Base-by-base conservation (phyloP, 305 asterid species). In the Plantago coronopus region DNA sequence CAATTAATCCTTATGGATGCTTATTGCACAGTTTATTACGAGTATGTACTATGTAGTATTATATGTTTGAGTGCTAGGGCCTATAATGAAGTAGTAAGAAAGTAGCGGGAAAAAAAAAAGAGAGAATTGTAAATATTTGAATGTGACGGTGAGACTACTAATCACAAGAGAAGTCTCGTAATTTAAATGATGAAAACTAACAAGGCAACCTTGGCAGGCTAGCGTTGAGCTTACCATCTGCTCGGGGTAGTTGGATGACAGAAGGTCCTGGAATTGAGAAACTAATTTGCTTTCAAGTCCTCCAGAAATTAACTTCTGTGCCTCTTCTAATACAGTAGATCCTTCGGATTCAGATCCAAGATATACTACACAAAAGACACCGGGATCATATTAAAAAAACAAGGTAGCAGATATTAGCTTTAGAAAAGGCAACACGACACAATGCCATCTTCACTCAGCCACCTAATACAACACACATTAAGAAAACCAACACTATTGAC, bases 171-270 rank as follows among this genome's bases (percentile, higher is more conserved):
- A 58, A 15, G 40, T n/a, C n/a, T n/a, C n/a, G 17, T 19, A 54
- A 16, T 54, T 43, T 48, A 34, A 22, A 57, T 48, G 42, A 63
- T 34, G 40, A 50, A 54, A 21, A 67, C 34, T 57, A 46, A 49
- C 22, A 42, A 21, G 45, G 62, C 66, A 62, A 45, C 29, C 64
- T 57, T 22, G 10, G 69, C 53, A 57, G 55, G 57, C 54, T 48
- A 57, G 65, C 38, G 58, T 45, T 54, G 61, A 70, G 68, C 83
- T 60, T 78, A 89, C 99, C 99, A 94, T 79, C 64, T 83, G 74
- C 70, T 87, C 93, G 17, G 94, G 91, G 75, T 80, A 87, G 74
- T 66, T 80, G 69, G 82, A 80, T 23, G 77, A 76, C 61, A 87
- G 69, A 76, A 82, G 95, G 69, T 80, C 90, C 82, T 83, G 74